Conservation (phyloP, 495 filamentous ascomycete genomes). For the Jackrogersella multiformis region DNA sequence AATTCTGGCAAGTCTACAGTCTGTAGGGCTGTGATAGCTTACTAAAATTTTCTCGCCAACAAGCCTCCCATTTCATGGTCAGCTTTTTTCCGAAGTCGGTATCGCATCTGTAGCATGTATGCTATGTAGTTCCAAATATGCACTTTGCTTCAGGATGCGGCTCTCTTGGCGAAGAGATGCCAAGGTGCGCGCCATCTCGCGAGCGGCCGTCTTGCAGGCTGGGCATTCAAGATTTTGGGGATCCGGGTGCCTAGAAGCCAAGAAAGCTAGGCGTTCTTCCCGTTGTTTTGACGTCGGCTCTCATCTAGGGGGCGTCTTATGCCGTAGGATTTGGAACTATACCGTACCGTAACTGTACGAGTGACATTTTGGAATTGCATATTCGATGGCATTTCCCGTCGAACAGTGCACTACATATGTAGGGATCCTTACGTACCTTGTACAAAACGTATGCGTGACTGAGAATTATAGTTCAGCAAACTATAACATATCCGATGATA, state of each 20-base stretch:
- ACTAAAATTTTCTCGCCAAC: neutral
- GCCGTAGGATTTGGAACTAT: conserved; percentile 1
- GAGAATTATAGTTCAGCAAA: conserved; percentile 1
- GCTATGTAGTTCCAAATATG: conserved; percentile 12
- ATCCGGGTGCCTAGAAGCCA: conserved; percentile 30
- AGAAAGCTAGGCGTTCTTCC: conserved; percentile 22
- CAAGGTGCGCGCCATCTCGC: conserved; percentile 38
- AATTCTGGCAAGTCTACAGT: neutral
- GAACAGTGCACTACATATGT: neutral
- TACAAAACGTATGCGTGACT: conserved; percentile 22
- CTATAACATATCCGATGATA: conserved; percentile 13
- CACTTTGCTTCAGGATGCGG: conserved; percentile 24
- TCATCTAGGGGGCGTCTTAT: neutral
- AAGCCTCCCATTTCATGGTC: conserved; percentile 11
- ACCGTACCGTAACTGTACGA: conserved; percentile 4
- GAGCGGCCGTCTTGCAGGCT: conserved; percentile 37
- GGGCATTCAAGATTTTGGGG: conserved; percentile 36
- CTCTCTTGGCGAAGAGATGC: conserved; percentile 28
- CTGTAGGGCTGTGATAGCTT: conserved; percentile 4
- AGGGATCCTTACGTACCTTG: conserved; percentile 18
- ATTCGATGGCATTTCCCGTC: neutral
- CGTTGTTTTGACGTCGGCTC: conserved; percentile 17
- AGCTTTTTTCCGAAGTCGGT: neutral
- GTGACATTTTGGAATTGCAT: too few species aligned
- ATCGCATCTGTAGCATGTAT: neutral